Evolutionary conservation across 2,329 filamentous ascomycete genomes (phyloP).

Genomic region (Monosporascus sp.): DNA sequence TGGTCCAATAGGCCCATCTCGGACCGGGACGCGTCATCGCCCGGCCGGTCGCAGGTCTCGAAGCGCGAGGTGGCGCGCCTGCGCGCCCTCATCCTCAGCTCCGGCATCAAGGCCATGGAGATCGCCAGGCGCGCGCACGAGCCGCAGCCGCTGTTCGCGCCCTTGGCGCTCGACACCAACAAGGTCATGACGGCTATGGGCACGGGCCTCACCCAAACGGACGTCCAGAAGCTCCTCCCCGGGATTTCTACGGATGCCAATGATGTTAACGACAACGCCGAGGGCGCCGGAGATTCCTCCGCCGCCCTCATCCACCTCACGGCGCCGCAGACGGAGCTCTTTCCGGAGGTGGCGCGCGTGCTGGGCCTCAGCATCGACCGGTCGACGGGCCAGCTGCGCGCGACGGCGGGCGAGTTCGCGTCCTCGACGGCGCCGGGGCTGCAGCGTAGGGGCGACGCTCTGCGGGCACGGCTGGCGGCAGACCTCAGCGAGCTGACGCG

Average conservation of each 20-base stretch:
- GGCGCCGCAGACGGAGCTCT: slow-evolving; percentile 40
- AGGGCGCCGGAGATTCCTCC: not conserved
- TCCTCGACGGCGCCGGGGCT: slow-evolving; percentile 51
- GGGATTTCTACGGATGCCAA: not conserved
- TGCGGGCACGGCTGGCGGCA: slow-evolving; percentile 43
- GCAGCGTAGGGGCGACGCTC: slow-evolving; percentile 40
- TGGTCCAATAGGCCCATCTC: slow-evolving; percentile 55
- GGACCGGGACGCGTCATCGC: slow-evolving; percentile 33
- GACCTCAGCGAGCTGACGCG: slow-evolving; percentile 59
- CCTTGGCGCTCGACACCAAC: slow-evolving; percentile 1
- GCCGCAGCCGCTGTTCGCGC: slow-evolving; percentile 32
- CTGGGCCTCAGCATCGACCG: slow-evolving; percentile 42
- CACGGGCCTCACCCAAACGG: not conserved
- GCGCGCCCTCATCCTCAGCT: slow-evolving; percentile 69
- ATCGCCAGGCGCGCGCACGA: slow-evolving; percentile 63
- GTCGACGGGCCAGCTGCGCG: slow-evolving; percentile 53
- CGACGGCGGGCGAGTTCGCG: slow-evolving; percentile 54
- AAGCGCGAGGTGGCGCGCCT: slow-evolving; percentile 78
- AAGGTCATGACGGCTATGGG: not conserved
- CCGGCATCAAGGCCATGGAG: slow-evolving; percentile 85
- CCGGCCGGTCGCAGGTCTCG: slow-evolving; percentile 42
- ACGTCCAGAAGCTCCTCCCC: not conserved
- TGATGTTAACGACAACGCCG: not conserved
- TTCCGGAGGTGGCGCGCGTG: slow-evolving; percentile 48
- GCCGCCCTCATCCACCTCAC: slow-evolving; percentile 26